Evolutionary conservation across 306 rosid species (phyloP).

Genomic region (Lathyrus aphaca): DNA sequence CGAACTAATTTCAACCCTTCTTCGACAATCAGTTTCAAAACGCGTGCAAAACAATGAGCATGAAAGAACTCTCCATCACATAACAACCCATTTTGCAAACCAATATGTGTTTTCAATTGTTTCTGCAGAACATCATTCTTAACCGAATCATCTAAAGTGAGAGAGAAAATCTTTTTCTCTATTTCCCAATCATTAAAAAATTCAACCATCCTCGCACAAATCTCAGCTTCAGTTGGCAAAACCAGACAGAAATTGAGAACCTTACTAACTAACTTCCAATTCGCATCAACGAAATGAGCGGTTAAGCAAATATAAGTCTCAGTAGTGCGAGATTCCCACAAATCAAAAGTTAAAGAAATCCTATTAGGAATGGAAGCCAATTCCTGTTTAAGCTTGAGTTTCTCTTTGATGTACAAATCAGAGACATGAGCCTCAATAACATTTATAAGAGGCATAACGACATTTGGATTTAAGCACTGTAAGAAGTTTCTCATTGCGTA

Average conservation of each 20-base stretch:
- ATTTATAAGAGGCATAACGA: neutral
- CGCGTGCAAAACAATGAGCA: neutral
- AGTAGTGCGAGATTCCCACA: neutral
- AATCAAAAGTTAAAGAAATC: slow-evolving; percentile 1
- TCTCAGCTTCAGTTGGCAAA: neutral
- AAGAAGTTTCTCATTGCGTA: neutral
- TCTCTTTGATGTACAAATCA: neutral
- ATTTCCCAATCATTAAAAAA: slow-evolving; percentile 1
- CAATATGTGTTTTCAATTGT: neutral
- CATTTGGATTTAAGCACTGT: neutral
- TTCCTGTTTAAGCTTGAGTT: neutral
- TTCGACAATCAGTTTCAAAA: neutral
- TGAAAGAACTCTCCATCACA: slow-evolving; percentile 12
- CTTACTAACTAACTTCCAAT: slow-evolving; percentile 1
- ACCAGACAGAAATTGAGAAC: neutral
- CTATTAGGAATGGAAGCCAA: neutral
- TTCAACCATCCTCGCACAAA: neutral
- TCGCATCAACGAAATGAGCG: neutral
- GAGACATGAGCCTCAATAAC: neutral
- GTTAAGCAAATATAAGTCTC: neutral
- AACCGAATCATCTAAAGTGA: neutral
- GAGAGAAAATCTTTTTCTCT: slow-evolving; percentile 9
- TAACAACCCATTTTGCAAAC: slow-evolving; percentile 1
- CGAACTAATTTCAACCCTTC: neutral
- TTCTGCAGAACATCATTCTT: neutral